Conservation (phyloP, 2,329 filamentous ascomycete species). For the Emmonsia crescens region DNA sequence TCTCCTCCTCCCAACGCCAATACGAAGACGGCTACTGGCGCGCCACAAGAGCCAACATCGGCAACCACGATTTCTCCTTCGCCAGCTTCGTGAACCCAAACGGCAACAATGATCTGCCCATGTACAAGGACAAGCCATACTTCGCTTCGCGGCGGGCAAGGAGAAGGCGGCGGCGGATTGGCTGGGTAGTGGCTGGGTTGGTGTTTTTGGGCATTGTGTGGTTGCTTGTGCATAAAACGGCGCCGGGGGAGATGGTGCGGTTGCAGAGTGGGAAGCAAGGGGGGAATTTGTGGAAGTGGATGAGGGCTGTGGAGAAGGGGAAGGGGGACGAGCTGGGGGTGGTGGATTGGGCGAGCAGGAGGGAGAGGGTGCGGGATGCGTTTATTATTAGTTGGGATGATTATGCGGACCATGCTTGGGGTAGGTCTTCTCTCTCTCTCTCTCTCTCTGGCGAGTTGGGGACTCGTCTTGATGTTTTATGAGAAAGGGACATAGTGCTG, state of each 20-base stretch:
- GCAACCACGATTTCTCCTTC: slow-evolving; percentile 37
- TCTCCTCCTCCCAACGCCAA: slow-evolving; percentile 52
- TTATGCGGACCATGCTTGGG: slow-evolving; percentile 90
- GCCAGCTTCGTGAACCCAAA: slow-evolving; percentile 52
- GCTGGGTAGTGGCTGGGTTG: slow-evolving; percentile 44
- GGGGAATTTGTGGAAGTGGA: slow-evolving; percentile 45
- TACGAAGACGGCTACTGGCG: slow-evolving; percentile 59
- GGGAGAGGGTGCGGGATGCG: slow-evolving; percentile 74
- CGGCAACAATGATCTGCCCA: slow-evolving; percentile 56
- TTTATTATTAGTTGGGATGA: slow-evolving; percentile 88
- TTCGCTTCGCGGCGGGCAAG: slow-evolving; percentile 32
- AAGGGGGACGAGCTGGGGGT: slow-evolving; percentile 21
- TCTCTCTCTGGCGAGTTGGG: neutral
- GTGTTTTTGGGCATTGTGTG: slow-evolving; percentile 52
- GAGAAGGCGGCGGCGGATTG: slow-evolving; percentile 49
- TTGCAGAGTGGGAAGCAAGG: slow-evolving; percentile 22
- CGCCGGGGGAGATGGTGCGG: slow-evolving; percentile 6
- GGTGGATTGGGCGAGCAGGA: slow-evolving; percentile 65
- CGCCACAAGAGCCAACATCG: slow-evolving; percentile 25
- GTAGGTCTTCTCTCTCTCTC: slow-evolving; percentile 45
- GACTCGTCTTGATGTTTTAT: slow-evolving; percentile 17
- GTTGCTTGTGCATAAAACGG: slow-evolving; percentile 39
- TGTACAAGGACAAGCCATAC: slow-evolving; percentile 99
- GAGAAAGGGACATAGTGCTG: neutral
- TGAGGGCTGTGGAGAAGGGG: slow-evolving; percentile 39